phyloP scores from a whole-genome alignment of 2,329 filamentous ascomycete species.

The Cytospora schulzeri region DNA sequence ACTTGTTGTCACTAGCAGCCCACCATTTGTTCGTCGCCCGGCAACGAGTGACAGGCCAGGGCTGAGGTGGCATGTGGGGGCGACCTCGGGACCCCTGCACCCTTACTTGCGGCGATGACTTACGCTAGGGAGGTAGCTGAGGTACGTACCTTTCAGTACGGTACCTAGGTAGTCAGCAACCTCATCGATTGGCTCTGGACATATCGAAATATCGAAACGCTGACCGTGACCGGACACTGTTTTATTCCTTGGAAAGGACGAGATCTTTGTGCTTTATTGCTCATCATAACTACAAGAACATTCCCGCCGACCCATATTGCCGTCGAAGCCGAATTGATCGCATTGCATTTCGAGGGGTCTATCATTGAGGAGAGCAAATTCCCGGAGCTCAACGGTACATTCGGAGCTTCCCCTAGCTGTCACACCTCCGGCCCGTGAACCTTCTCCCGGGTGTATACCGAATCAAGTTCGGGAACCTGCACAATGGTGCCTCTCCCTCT shows the following conservation, averaged over 20 bases:
- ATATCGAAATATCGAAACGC: background rate
- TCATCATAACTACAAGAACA: background rate
- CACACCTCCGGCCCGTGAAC: conserved; percentile 4
- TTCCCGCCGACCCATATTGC: too few species aligned
- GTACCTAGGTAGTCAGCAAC: background rate
- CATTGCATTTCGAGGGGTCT: background rate
- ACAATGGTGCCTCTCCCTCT: conserved; percentile 66
- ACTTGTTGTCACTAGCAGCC: conserved; percentile 23
- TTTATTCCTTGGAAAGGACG: background rate
- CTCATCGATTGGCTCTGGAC: background rate
- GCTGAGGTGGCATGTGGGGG: background rate
- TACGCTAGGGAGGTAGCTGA: background rate
- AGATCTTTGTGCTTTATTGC: background rate
- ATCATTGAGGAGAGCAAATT: background rate
- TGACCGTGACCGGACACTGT: background rate
- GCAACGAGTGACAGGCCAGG: conserved; percentile 19
- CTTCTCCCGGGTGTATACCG: conserved; percentile 1
- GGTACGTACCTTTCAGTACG: too few species aligned
- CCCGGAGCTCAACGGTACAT: conserved; percentile 2
- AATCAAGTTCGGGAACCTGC: background rate
- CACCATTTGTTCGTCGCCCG: conserved; percentile 18
- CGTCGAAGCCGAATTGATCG: background rate
- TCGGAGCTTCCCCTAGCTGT: conserved; percentile 10
- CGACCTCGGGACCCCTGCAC: conserved; percentile 9
- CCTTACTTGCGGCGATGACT: too few species aligned